Evolutionary conservation across 2,329 filamentous ascomycete species (phyloP).

Genomic region (Fusarium secorum): DNA sequence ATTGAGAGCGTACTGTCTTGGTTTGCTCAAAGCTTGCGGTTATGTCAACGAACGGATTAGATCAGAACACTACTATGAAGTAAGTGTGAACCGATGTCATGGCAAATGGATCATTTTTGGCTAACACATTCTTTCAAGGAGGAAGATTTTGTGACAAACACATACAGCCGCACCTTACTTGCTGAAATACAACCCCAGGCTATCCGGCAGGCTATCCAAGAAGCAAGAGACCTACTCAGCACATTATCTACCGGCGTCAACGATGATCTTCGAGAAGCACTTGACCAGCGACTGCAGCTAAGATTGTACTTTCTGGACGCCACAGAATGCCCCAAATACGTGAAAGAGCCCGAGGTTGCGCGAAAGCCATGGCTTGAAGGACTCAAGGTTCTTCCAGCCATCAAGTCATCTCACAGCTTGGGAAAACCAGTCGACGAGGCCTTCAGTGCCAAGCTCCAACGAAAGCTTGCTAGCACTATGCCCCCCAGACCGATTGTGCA

Average conservation of each 20-base stretch:
- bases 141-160: constrained; percentile 94
- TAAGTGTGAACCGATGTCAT: constrained; percentile 43
- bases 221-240: constrained; percentile 62
- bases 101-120: not conserved
- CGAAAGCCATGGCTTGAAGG: constrained; percentile 62
- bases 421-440: constrained; percentile 75
- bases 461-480: constrained; percentile 91
- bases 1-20: constrained; percentile 85
- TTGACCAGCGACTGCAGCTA: constrained; percentile 71
- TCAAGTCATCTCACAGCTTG: constrained; percentile 68
- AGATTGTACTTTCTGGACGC: constrained; percentile 69
- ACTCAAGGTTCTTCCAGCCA: constrained; percentile 57
- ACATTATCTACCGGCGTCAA: constrained; percentile 50
- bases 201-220: constrained; percentile 62
- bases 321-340: constrained; percentile 57
- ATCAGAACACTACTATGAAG: constrained; percentile 90
- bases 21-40: constrained; percentile 82
- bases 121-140: constrained; percentile 62
- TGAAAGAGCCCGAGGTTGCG: constrained; percentile 55
- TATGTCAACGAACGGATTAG: constrained; percentile 80
- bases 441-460: constrained; percentile 89
- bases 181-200: constrained; percentile 65
- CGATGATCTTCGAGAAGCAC: constrained; percentile 58
- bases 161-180: constrained; percentile 82
- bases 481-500: constrained; percentile 90